Evolutionary conservation across 768 basidiomycete genomes (phyloP).

Genomic region (Boletales sp.): DNA sequence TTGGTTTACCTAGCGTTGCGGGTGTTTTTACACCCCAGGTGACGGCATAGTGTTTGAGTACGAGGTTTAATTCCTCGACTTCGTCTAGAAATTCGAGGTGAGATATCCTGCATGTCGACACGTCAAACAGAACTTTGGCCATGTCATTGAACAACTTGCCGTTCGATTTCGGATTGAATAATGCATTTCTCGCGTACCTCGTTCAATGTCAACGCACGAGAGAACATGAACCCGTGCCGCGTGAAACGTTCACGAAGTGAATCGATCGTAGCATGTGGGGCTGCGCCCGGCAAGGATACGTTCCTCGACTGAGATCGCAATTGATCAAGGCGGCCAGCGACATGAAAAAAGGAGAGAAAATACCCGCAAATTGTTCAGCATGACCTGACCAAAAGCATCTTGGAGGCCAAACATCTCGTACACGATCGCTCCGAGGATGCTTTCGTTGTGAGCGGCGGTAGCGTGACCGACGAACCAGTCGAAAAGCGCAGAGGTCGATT

Average conservation of each 20-base stretch:
- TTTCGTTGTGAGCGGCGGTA: slow-evolving; percentile 3
- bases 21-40: slow-evolving; percentile 50
- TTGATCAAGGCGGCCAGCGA: background rate
- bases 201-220: slow-evolving; percentile 61
- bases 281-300: slow-evolving; percentile 70
- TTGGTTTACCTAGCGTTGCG: background rate
- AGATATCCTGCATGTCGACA: slow-evolving; percentile 52
- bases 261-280: slow-evolving; percentile 53
- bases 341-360: slow-evolving; percentile 2
- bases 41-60: slow-evolving; percentile 86
- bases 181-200: slow-evolving; percentile 60
- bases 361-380: slow-evolving; percentile 85
- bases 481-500: slow-evolving; percentile 54
- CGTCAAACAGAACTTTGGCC: background rate
- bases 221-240: slow-evolving; percentile 49
- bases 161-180: slow-evolving; percentile 45
- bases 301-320: slow-evolving; percentile 52
- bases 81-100: slow-evolving; percentile 88
- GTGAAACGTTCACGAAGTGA: slow-evolving; percentile 60
- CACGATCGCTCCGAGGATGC: slow-evolving; percentile 52
- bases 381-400: slow-evolving; percentile 89
- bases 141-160: slow-evolving; percentile 37
- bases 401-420: slow-evolving; percentile 94
- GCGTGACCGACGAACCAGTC: slow-evolving; percentile 68
- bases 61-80: slow-evolving; percentile 89